phyloP scores from a whole-genome alignment of 2,329 filamentous ascomycete species.

The Orbilia blumenaviensis region DNA sequence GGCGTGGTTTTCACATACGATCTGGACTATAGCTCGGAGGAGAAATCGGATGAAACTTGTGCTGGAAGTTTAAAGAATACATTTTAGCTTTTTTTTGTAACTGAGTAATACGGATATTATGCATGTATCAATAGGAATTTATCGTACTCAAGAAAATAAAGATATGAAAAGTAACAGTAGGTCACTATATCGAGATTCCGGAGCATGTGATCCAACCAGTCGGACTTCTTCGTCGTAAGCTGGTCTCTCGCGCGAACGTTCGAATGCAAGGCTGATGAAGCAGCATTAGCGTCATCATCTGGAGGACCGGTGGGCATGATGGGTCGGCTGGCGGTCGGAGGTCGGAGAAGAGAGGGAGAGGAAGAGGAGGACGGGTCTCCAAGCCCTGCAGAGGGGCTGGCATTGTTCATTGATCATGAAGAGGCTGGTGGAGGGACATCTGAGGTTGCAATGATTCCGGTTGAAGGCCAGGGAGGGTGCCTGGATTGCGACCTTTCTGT shows the following conservation, averaged over 20 bases:
- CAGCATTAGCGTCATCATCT: slow-evolving; percentile 30
- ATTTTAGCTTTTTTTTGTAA: not conserved
- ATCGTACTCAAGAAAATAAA: slow-evolving; percentile 78
- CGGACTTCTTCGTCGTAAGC: slow-evolving; percentile 65
- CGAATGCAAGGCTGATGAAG: slow-evolving; percentile 39
- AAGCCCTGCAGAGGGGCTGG: slow-evolving; percentile 53
- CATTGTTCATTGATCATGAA: slow-evolving; percentile 55
- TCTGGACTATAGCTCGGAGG: slow-evolving; percentile 69
- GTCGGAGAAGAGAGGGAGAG: slow-evolving; percentile 34
- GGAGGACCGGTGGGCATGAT: slow-evolving; percentile 36
- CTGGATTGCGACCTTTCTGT: slow-evolving; percentile 7
- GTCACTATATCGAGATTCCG: slow-evolving; percentile 71
- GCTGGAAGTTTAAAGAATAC: slow-evolving; percentile 61
- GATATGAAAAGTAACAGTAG: slow-evolving; percentile 71
- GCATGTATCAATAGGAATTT: not conserved
- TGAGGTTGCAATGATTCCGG: slow-evolving; percentile 16
- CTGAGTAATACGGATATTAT: not conserved
- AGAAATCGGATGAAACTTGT: slow-evolving; percentile 73
- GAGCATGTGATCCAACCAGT: slow-evolving; percentile 71
- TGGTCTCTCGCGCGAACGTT: slow-evolving; percentile 50
- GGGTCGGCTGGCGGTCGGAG: slow-evolving; percentile 27
- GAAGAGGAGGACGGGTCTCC: slow-evolving; percentile 52
- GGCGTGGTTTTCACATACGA: slow-evolving; percentile 37
- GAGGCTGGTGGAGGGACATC: slow-evolving; percentile 30
- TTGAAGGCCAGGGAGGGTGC: slow-evolving; percentile 1